These are phyloP conservation scores for Penicillium freii DNA, from an alignment of 2,329 filamentous ascomycete species.

Conservation along the genomic window DNA sequence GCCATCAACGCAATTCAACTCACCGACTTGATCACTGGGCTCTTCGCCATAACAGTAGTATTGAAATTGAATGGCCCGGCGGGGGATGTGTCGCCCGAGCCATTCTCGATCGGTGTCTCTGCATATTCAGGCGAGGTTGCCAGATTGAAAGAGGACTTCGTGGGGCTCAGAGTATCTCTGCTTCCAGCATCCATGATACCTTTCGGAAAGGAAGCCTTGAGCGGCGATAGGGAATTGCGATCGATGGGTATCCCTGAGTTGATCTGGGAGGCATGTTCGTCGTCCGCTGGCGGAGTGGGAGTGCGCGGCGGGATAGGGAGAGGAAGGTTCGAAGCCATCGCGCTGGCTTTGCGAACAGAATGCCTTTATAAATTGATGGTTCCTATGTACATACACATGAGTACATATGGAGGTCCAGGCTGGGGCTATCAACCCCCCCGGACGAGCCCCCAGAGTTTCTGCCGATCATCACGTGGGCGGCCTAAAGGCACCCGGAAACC, in stretches of 20 bases:
- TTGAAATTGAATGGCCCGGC: constrained; percentile 86
- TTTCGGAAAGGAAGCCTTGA: constrained; percentile 39
- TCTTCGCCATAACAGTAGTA: constrained; percentile 72
- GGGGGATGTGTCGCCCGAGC: constrained; percentile 35
- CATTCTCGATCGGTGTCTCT: constrained; percentile 25
- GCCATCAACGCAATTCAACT: constrained; percentile 35
- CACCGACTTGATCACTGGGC: constrained; percentile 71
- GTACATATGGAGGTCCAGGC: neutral
- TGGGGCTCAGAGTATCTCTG: constrained; percentile 34
- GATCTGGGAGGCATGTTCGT: constrained; percentile 21
- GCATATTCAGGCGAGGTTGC: constrained; percentile 30
- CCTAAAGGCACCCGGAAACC: neutral
- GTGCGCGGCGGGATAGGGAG: constrained; percentile 62
- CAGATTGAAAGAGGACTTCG: constrained; percentile 37
- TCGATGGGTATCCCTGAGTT: constrained; percentile 39
- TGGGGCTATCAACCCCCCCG: neutral
- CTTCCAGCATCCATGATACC: constrained; percentile 19
- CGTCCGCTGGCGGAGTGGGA: constrained; percentile 62
- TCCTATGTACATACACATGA: constrained; percentile 3
- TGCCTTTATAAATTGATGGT: constrained; percentile 5
- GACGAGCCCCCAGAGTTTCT: constrained; percentile 7
- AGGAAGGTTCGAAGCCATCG: constrained; percentile 60
- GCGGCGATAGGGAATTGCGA: constrained; percentile 49
- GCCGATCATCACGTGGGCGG: constrained; percentile 10
- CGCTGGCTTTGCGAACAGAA: constrained; percentile 11